Evolutionary conservation across 1,284 basidiomycete species (phyloP), one percentile per base, ranked within the genome.

Genomic region (Wolfiporia cocos): DNA sequence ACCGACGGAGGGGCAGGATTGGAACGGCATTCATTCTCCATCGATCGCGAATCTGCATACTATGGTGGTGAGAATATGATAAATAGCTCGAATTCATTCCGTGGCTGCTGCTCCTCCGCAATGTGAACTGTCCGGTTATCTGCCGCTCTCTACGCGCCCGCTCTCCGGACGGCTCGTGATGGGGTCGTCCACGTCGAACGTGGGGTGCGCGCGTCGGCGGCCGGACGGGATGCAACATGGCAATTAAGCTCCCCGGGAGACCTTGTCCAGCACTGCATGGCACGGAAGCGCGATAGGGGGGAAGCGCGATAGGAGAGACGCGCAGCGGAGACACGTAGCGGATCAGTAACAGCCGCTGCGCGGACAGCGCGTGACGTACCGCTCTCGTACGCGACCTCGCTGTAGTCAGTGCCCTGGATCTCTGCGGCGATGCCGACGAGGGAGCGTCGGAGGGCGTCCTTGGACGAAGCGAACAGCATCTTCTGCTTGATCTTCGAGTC

Each of bases 381-480:
- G 49, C 67, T 73, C 41, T 92, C 82, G 59, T 82, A 73, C 34
- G 80, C 73, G 50, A 96, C 77, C 63, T 97, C 94, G 53, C 70
- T 71, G 48, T 58, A 68, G 49, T 93, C 92, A 42, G 90, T 96
- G 45, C 80, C 94, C 68, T 98, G 94, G 52, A 98, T 78, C 65
- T 97, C 92, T 50, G 73, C 47, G 0, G 76, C 71, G 52, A 92
- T 74, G 35, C 90, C 90, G 15, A 76, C 71, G 49, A 96, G 74
- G 34, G 74, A 62, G 49, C 76, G 78, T 61, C 81, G 80, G 46
- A 99, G 68, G 10, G 86, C 89, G 33, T 94, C 90, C 67, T 86
- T 91, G 51, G 95, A 98, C 19, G 92, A 86, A 32, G 95, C 88
- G 66, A 81, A 91, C 56, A 97, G 61, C 94, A 99, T 98, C 86